These are phyloP conservation scores for Venturia oleaginea DNA, from an alignment of 2,329 filamentous ascomycete genomes.

Conservation along the genomic window DNA sequence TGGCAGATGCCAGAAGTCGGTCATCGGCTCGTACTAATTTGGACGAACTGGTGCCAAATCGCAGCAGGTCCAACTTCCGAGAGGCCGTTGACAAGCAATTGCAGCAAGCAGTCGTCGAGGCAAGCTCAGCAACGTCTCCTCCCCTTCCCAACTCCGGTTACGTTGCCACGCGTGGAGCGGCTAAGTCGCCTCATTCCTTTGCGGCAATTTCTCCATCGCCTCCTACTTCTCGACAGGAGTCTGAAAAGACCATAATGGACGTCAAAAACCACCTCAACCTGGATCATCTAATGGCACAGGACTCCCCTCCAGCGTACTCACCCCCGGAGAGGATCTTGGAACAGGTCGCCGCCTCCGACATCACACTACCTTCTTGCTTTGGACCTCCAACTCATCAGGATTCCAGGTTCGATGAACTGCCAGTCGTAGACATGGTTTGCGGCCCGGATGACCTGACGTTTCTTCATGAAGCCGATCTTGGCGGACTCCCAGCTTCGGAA, in stretches of 20 bases:
- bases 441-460: background rate
- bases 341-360: background rate
- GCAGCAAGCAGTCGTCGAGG: background rate
- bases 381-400: conserved; percentile 24
- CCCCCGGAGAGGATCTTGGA: background rate
- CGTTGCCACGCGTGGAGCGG: background rate
- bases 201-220: background rate
- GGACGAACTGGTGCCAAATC: conserved; percentile 19
- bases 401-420: conserved; percentile 28
- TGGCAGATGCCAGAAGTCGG: conserved; percentile 26
- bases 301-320: background rate
- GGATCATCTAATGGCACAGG: background rate
- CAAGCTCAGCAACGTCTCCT: background rate
- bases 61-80: conserved; percentile 19
- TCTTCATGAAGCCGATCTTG: background rate
- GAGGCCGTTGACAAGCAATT: conserved; percentile 31
- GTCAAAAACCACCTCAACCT: background rate
- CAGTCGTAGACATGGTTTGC: background rate
- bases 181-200: background rate
- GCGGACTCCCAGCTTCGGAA: background rate
- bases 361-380: background rate
- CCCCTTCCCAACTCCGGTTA: background rate
- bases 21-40: conserved; percentile 26
- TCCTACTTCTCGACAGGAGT: background rate
- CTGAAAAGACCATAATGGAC: background rate